phyloP scores from a whole-genome alignment of 495 filamentous ascomycete genomes.

The Penicillium paxilli region DNA sequence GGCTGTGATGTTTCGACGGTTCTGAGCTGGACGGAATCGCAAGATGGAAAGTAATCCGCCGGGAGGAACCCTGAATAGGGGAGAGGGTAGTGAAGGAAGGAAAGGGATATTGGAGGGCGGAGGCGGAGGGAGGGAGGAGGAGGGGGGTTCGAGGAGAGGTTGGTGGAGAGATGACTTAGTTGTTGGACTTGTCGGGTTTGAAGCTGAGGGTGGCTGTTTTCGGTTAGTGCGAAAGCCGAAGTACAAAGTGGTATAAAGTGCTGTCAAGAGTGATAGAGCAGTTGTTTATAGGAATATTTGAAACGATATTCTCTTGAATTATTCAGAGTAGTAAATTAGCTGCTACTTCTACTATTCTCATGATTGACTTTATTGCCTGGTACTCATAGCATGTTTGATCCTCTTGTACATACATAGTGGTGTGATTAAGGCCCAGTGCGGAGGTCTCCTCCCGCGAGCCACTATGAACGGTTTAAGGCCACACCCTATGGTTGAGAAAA shows the following conservation, averaged over 20 bases:
- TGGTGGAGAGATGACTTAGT: constrained; percentile 7
- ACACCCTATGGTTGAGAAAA: too few relatives aligned
- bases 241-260: background rate
- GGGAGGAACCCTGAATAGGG: constrained; percentile 24
- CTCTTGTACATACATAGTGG: background rate
- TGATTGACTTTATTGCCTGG: too few relatives aligned
- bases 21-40: constrained; percentile 21
- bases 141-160: constrained; percentile 18
- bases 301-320: too few relatives aligned
- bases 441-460: background rate
- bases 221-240: constrained; percentile 35
- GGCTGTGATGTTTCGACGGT: constrained; percentile 11
- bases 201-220: constrained; percentile 45
- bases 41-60: constrained; percentile 27
- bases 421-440: background rate
- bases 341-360: too few relatives aligned
- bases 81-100: constrained; percentile 9
- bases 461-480: too few relatives aligned
- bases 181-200: constrained; percentile 36
- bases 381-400: too few relatives aligned
- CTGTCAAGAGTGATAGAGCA: background rate
- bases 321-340: too few relatives aligned
- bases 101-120: constrained; percentile 23
- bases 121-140: constrained; percentile 18
- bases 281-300: too few relatives aligned